These are phyloP conservation scores for Geoglossum cookeanum DNA, from an alignment of 2,329 filamentous ascomycete genomes.

Conservation along the genomic window DNA sequence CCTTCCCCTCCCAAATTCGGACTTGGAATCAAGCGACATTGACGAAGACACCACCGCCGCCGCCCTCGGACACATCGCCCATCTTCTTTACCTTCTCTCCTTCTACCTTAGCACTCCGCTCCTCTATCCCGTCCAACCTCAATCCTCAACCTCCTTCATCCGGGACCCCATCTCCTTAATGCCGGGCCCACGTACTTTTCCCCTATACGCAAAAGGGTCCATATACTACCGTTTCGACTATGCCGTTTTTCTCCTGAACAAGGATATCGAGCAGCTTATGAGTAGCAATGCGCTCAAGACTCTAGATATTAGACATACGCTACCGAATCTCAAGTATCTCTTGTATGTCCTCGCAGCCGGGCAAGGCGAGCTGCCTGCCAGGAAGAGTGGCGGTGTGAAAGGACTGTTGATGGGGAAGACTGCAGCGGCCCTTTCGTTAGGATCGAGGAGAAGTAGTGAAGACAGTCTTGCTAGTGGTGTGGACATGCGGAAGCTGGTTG, in stretches of 20 bases:
- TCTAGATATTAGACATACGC: slow-evolving; percentile 75
- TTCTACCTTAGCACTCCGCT: slow-evolving; percentile 64
- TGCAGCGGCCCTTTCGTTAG: background rate
- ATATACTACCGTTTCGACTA: slow-evolving; percentile 89
- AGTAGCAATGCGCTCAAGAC: slow-evolving; percentile 53
- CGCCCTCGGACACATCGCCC: slow-evolving; percentile 61
- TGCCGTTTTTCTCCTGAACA: slow-evolving; percentile 89
- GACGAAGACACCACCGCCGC: slow-evolving; percentile 44
- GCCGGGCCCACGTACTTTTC: slow-evolving; percentile 42
- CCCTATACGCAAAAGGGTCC: slow-evolving; percentile 51
- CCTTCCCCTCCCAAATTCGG: slow-evolving; percentile 61
- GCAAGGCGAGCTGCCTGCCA: slow-evolving; percentile 36
- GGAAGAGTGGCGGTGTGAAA: slow-evolving; percentile 34
- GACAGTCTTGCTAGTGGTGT: background rate
- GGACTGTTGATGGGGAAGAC: slow-evolving; percentile 18
- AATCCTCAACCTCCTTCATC: slow-evolving; percentile 56
- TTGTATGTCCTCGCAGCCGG: slow-evolving; percentile 79
- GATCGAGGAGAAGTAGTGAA: slow-evolving; percentile 1
- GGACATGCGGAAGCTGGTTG: background rate
- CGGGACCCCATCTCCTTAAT: slow-evolving; percentile 44
- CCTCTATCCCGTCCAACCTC: slow-evolving; percentile 58
- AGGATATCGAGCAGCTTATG: slow-evolving; percentile 62
- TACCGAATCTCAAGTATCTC: slow-evolving; percentile 86
- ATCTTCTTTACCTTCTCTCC: slow-evolving; percentile 56
- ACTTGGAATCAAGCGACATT: slow-evolving; percentile 42